Evolutionary conservation across 129 eudicot genomes (phyloP), one percentile per base, ranked within the genome.

Genomic region (Pittosporum tobira): DNA sequence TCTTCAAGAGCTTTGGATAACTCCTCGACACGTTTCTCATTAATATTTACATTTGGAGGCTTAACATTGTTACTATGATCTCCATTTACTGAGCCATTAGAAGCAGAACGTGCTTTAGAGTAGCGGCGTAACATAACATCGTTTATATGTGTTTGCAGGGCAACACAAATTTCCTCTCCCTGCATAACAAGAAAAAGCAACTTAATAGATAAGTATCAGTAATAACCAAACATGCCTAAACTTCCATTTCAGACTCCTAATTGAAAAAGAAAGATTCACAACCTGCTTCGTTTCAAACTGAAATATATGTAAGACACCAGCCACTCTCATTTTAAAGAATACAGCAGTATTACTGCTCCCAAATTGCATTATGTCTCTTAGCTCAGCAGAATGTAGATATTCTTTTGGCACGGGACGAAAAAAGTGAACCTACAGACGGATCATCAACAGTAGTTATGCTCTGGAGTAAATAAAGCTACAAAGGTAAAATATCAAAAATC

Each of bases 111-210:
- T 38, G 93, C 99, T 73, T 93, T 93, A 24, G 99, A 93, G 73
- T 93, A 93, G 29, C 99, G 84, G 22, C 99, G 96, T 59, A 93
- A 34, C 99, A 93, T 93, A 12, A 93, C 96, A 73, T 93, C 99
- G 58, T 93, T 93, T 61, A 93, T 93, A 71, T 93, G 99, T 44
- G 99, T 93, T 65, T 93, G 99, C 68, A 93, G 99, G 37, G 99
- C 99, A 26, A 93, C 99, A 77, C 99, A 93, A 14, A 93, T 84
- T 77, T 93, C 99, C 62, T 93, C 99, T 48, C 99, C 99, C 99
- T 93, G 59, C 63, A 68, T 26, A n/a, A 13, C 21, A 53, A 48
- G 36, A 18, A 48, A 59, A 65, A 49, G 16, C 44, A 44, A 24
- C 31, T 21, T 19, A 13, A 29, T 5, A 21, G 14, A 55, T 13